These are phyloP conservation scores for Guillardia theta DNA, from an alignment of 78 protist genomes.

Conservation along the genomic window DNA sequence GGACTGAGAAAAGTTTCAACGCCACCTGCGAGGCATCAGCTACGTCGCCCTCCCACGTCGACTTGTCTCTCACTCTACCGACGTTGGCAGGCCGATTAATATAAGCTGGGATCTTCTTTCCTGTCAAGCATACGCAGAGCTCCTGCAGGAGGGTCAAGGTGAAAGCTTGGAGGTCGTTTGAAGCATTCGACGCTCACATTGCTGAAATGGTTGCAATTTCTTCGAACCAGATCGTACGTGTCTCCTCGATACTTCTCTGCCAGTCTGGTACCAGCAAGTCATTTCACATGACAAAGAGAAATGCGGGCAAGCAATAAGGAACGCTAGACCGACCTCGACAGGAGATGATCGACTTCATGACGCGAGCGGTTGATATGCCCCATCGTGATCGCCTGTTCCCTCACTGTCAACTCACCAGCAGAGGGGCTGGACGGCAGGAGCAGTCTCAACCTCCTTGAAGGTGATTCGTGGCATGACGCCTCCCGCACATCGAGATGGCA, in stretches of 20 bases:
- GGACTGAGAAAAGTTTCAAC: neutral
- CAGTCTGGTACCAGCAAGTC: too few species aligned
- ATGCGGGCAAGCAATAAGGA: too few species aligned
- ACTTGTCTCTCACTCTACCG: neutral
- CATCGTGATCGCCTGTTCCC: too few species aligned
- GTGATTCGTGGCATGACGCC: neutral
- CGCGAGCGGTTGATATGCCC: neutral
- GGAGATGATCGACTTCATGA: neutral
- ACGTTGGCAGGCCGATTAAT: slow-evolving; percentile 35
- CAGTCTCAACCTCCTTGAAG: neutral
- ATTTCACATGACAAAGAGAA: too few species aligned
- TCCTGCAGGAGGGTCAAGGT: too few species aligned
- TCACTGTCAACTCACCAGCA: too few species aligned
- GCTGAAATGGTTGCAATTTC: slow-evolving; percentile 26
- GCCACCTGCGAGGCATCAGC: neutral
- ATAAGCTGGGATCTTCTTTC: slow-evolving; percentile 4
- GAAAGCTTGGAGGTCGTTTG: too few species aligned
- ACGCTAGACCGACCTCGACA: too few species aligned
- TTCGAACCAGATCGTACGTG: neutral
- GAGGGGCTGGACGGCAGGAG: too few species aligned
- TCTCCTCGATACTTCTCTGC: neutral
- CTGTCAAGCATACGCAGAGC: neutral
- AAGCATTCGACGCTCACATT: too few species aligned
- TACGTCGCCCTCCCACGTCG: neutral
- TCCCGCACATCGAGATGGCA: neutral